phyloP scores from a whole-genome alignment of 495 filamentous ascomycete genomes.

The Beverwykella pulmonaria region DNA sequence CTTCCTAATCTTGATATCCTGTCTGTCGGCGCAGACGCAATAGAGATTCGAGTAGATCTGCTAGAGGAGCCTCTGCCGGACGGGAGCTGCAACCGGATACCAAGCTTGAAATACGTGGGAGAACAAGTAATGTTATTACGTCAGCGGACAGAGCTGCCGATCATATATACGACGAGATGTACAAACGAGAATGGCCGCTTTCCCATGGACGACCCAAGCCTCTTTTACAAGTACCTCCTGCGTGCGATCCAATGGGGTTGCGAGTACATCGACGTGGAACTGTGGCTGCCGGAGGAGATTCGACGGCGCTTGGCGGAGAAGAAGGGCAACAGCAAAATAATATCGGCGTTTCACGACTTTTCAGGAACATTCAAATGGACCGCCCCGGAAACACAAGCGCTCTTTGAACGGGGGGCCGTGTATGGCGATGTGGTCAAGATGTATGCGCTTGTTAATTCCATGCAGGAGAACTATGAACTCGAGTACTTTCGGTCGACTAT shows the following conservation, averaged over 20 bases:
- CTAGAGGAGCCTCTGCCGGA: conserved; percentile 70
- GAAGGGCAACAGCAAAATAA: conserved; percentile 76
- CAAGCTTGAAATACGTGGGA: conserved; percentile 79
- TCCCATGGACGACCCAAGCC: conserved; percentile 72
- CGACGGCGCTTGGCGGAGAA: conserved; percentile 65
- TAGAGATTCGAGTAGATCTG: conserved; percentile 81
- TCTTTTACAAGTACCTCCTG: conserved; percentile 76
- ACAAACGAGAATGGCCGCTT: conserved; percentile 79
- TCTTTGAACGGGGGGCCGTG: conserved; percentile 68
- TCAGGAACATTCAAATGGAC: conserved; percentile 82
- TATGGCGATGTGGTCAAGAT: conserved; percentile 87
- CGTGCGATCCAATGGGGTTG: conserved; percentile 83
- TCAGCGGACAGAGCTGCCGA: conserved; percentile 80
- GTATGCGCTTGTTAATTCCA: conserved; percentile 76
- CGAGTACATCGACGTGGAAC: conserved; percentile 83
- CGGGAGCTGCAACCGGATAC: conserved; percentile 60
- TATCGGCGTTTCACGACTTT: conserved; percentile 86
- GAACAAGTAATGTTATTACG: conserved; percentile 81
- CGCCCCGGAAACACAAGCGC: conserved; percentile 64
- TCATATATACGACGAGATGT: conserved; percentile 83
- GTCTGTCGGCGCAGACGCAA: conserved; percentile 79
- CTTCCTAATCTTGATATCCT: conserved; percentile 81
- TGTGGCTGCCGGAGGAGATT: conserved; percentile 80
- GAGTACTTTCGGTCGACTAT: conserved; percentile 84
- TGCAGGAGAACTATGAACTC: conserved; percentile 82